phyloP scores from a whole-genome alignment of 228 moss, liverwort and hornwort species.

The Sphagnum fallax region DNA sequence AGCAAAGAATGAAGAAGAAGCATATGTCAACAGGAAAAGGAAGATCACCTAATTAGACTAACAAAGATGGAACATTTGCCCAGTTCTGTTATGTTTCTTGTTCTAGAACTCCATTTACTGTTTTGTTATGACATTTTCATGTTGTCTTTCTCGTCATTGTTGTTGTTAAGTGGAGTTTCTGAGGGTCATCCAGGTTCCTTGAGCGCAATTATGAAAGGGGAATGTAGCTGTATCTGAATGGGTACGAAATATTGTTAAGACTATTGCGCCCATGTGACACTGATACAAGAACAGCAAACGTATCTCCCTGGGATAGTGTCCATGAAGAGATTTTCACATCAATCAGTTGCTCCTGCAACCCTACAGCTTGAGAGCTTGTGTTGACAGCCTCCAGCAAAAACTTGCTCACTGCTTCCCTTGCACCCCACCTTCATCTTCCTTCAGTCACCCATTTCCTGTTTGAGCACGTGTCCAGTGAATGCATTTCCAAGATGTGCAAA shows the following conservation, averaged over 20 bases:
- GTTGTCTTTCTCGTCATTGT: too few species aligned
- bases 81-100: background rate
- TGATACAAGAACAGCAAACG: conserved; percentile 52
- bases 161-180: background rate
- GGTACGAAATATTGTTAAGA: conserved; percentile 14
- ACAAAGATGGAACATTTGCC: too few species aligned
- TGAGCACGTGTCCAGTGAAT: too few species aligned
- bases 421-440: background rate
- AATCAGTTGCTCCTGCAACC: conserved; percentile 19
- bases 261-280: conserved; percentile 13
- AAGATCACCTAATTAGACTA: too few species aligned
- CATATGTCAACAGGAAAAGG: too few species aligned
- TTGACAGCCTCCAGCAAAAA: conserved; percentile 18
- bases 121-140: too few species aligned
- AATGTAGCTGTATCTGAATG: conserved; percentile 19
- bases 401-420: conserved; percentile 8
- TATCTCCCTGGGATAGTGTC: conserved; percentile 55
- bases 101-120: too few species aligned
- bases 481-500: too few species aligned
- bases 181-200: background rate
- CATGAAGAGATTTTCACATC: conserved; percentile 43
- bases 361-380: conserved; percentile 19
- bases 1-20: too few species aligned
- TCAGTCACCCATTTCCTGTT: too few species aligned
- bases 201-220: background rate